Evolutionary conservation across 2,329 filamentous ascomycete genomes (phyloP).

Genomic region (Alternaria tenuissima): DNA sequence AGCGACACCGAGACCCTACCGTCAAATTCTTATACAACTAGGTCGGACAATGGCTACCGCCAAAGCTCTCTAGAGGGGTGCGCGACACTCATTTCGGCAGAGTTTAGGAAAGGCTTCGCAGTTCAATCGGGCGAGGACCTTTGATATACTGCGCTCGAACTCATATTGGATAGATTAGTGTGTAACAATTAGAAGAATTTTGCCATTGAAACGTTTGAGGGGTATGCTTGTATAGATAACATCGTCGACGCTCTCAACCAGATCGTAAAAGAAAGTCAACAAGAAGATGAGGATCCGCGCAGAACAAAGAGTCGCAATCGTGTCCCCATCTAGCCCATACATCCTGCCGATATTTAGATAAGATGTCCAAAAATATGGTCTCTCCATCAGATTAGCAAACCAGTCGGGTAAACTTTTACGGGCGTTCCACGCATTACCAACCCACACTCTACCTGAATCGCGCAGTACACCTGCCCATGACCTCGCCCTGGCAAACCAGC

Average conservation of each 20-base stretch:
- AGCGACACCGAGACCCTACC: neutral
- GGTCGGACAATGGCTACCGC: neutral
- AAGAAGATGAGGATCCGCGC: neutral
- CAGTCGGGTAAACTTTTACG: neutral
- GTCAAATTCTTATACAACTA: neutral
- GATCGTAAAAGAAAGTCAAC: neutral
- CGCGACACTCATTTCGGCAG: neutral
- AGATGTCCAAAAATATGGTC: neutral
- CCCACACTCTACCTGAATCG: constrained; percentile 70
- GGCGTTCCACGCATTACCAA: no score
- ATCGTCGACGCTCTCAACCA: neutral
- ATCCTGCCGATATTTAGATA: neutral
- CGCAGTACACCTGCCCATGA: constrained; percentile 96
- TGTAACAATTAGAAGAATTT: neutral
- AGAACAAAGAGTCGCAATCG: neutral
- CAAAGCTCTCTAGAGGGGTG: neutral
- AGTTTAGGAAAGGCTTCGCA: neutral
- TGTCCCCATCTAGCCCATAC: neutral
- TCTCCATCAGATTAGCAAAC: neutral
- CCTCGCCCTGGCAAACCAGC: constrained; percentile 97
- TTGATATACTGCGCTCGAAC: neutral
- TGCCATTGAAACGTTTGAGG: neutral
- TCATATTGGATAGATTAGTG: neutral
- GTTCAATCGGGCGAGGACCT: neutral
- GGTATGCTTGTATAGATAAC: neutral